A percentile compares a stretch with the other conserved stretches of the same genome.
These are phyloP conservation scores for Fusarium tupiense DNA, from an alignment of 2,329 filamentous ascomycete genomes.

Conservation along the genomic window DNA sequence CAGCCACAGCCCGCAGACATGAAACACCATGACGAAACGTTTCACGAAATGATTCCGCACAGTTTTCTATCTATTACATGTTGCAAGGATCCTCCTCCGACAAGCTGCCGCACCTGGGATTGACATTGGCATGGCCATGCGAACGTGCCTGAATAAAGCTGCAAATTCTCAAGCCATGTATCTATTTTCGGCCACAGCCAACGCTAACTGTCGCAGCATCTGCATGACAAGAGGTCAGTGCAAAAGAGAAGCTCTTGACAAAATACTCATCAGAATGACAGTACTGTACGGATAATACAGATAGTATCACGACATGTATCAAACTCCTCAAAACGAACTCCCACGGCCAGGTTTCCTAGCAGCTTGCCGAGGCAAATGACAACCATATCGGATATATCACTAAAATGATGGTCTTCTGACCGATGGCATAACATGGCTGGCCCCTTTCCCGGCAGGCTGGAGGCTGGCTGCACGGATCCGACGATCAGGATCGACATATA, in stretches of 20 bases:
- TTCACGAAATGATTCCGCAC: slow-evolving; percentile 30
- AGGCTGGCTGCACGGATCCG: slow-evolving; percentile 40
- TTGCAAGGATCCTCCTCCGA: slow-evolving; percentile 18
- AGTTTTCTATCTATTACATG: slow-evolving; percentile 14
- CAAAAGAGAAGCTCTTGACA: background rate
- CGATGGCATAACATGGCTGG: slow-evolving; percentile 4
- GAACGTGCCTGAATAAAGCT: slow-evolving; percentile 14
- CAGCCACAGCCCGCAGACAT: slow-evolving; percentile 26
- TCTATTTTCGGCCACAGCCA: slow-evolving; percentile 14
- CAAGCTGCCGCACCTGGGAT: slow-evolving; percentile 16
- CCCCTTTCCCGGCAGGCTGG: slow-evolving; percentile 37
- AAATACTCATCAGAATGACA: background rate
- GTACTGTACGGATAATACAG: background rate
- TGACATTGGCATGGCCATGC: slow-evolving; percentile 2
- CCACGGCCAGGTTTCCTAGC: background rate
- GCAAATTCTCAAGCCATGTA: slow-evolving; percentile 17
- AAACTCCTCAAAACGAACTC: background rate
- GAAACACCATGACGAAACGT: slow-evolving; percentile 44
- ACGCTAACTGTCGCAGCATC: slow-evolving; percentile 1
- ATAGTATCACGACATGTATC: background rate
- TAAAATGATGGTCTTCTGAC: slow-evolving; percentile 30
- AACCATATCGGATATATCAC: slow-evolving; percentile 12
- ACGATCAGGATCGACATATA: slow-evolving; percentile 43
- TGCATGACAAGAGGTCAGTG: slow-evolving; percentile 1
- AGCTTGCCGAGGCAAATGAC: slow-evolving; percentile 16